Base-by-base conservation (phyloP, 1,284 basidiomycete species). In the Puccinia polysora region DNA sequence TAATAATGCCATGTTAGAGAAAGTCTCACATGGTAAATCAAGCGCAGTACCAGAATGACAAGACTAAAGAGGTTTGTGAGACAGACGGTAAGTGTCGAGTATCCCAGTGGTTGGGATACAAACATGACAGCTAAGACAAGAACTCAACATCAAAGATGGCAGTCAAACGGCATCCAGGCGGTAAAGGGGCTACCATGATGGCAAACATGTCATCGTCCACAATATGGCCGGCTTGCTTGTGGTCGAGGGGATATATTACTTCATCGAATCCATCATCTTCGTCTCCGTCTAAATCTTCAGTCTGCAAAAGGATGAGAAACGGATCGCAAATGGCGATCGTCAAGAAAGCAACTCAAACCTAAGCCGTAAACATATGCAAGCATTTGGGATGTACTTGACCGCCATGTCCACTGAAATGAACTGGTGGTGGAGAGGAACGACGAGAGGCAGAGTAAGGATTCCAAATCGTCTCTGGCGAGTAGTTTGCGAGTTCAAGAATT, bases 181-280 rank as follows among this genome's bases (percentile, higher is more conserved):
- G 91, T 2, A 95, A 83, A 15, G 86, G 84, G 75, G 83, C 84
- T 18, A 89, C 74, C 75, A 75, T 40, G 60, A 60, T 63, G 4
- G 38, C 34, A 18, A 55, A 59, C 59, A 72, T 62, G n/a, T 56
- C 47, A 80, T 95, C 90, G 77, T 94, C 91, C 14, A 90, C 85
- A 68, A 94, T 88, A 77, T 90, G 86, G 0, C 89, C 87, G 4
- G 82, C 83, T 14, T 78, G 76, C 78, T 91, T 81, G 79, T 84
- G 88, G 79, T 95, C 91, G 65, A 89, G 80, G 67, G 91, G 91
- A 77, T 91, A 94, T 75, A 93, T 90, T 30, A 90, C 89, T 76
- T 77, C 78, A 74, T 79, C 83, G 74, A 80, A 77, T 8, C 82
- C 83, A 76, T 84, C 83, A 32, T 80, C 82, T 75, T 84, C 83